phyloP scores from a whole-genome alignment of 495 filamentous ascomycete genomes.

The Hypoxylon rickii region DNA sequence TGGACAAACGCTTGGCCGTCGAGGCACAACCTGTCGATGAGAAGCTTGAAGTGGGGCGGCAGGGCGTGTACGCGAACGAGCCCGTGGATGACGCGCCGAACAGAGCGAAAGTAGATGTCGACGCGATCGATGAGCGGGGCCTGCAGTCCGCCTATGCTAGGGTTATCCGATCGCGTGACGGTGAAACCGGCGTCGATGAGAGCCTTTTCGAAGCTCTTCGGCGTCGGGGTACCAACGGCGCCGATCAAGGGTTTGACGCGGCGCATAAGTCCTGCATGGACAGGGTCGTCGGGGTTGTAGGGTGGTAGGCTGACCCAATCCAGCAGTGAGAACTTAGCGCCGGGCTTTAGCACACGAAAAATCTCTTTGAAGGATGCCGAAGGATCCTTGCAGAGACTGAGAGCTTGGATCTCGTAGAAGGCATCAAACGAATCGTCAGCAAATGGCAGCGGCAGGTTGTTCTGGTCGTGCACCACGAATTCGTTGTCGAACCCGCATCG shows the following conservation, averaged over 20 bases:
- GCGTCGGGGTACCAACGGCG: constrained; percentile 66
- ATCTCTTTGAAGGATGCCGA: constrained; percentile 58
- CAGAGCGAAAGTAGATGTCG: constrained; percentile 63
- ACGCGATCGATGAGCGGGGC: constrained; percentile 64
- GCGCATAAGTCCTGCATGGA: constrained; percentile 62
- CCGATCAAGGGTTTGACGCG: constrained; percentile 67
- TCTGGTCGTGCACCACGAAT: constrained; percentile 63
- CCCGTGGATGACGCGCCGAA: constrained; percentile 57
- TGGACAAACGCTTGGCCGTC: constrained; percentile 66
- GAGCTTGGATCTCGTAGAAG: constrained; percentile 68
- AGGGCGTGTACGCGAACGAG: constrained; percentile 58
- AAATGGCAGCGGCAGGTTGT: constrained; percentile 62
- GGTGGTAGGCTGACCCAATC: constrained; percentile 64
- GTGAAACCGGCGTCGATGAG: constrained; percentile 58
- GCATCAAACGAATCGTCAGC: constrained; percentile 60
- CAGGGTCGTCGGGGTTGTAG: constrained; percentile 58
- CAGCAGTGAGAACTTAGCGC: constrained; percentile 59
- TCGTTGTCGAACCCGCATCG: constrained; percentile 54
- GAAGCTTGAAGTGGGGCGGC: constrained; percentile 64
- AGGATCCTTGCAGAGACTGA: constrained; percentile 63
- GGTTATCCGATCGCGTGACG: constrained; percentile 59
- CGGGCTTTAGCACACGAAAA: constrained; percentile 61
- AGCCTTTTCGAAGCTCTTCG: constrained; percentile 55
- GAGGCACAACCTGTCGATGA: constrained; percentile 65
- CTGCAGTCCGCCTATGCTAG: constrained; percentile 62